Evolutionary conservation across 1,284 basidiomycete species (phyloP).

Genomic region (Cutaneotrichosporon cavernicola): DNA sequence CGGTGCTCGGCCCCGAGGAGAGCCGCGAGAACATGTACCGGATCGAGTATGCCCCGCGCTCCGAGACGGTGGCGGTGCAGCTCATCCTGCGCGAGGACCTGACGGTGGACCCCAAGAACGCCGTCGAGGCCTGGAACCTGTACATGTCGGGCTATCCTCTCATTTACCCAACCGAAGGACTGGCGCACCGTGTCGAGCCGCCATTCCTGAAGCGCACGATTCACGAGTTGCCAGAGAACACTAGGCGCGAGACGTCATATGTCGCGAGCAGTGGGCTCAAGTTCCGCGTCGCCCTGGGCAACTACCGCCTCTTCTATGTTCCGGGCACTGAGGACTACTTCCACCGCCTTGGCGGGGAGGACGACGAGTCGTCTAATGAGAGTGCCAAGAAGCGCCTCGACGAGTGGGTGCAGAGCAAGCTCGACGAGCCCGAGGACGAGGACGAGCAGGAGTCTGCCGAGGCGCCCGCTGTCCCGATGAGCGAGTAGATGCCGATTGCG

Average conservation of each 20-base stretch:
- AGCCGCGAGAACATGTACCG: conserved; percentile 92
- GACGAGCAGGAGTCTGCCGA: conserved; percentile 4
- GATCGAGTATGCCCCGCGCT: conserved; percentile 81
- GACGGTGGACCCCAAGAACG: conserved; percentile 77
- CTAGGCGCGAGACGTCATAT: conserved; percentile 24
- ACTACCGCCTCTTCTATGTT: conserved; percentile 74
- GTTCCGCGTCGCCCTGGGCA: conserved; percentile 59
- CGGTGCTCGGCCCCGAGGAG: conserved; percentile 80
- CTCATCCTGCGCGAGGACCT: conserved; percentile 86
- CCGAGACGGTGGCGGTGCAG: conserved; percentile 75
- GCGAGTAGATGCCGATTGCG: not conserved
- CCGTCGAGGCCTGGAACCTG: conserved; percentile 79
- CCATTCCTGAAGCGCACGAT: conserved; percentile 68
- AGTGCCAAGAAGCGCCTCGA: conserved; percentile 24
- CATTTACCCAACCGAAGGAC: conserved; percentile 56
- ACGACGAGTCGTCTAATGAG: conserved; percentile 19
- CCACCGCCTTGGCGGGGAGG: conserved; percentile 25
- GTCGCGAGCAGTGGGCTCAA: conserved; percentile 53
- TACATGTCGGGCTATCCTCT: conserved; percentile 87
- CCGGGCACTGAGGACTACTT: conserved; percentile 53
- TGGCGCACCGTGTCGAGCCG: conserved; percentile 59
- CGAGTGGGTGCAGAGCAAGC: conserved; percentile 4
- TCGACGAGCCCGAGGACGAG: conserved; percentile 5
- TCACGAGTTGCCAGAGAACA: conserved; percentile 24
- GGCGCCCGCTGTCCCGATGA: not conserved